Evolutionary conservation across 495 filamentous ascomycete genomes (phyloP).

Genomic region (Coniosporium apollinis): DNA sequence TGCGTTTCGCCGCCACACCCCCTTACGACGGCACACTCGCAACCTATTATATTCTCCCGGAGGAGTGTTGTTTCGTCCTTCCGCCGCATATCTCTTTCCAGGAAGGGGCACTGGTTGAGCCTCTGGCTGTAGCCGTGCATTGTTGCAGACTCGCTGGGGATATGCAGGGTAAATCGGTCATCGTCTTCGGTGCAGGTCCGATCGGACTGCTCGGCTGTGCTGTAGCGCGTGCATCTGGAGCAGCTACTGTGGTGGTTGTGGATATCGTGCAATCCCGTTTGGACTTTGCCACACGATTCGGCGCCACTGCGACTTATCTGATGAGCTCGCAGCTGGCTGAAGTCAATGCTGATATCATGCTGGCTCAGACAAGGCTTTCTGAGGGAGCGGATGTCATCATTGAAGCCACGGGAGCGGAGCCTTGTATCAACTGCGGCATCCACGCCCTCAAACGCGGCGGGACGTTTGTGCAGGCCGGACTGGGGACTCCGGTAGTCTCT

Average conservation of each 20-base stretch:
- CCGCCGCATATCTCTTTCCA: constrained; percentile 9
- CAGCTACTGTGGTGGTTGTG: constrained; percentile 7
- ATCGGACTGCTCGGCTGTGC: constrained; percentile 9
- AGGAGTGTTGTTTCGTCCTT: constrained; percentile 9
- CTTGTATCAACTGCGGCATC: constrained; percentile 8
- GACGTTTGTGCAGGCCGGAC: constrained; percentile 1
- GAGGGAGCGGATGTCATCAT: constrained; percentile 11
- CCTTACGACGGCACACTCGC: constrained; percentile 12
- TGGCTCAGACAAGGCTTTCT: constrained; percentile 1
- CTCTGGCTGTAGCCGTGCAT: constrained; percentile 10
- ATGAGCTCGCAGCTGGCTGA: constrained; percentile 1
- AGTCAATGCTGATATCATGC: constrained; percentile 3
- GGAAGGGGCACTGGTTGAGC: constrained; percentile 11
- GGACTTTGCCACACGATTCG: constrained; percentile 7
- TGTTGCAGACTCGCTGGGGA: constrained; percentile 5
- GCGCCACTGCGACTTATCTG: not conserved
- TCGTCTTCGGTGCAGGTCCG: constrained; percentile 13
- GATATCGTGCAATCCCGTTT: constrained; percentile 7
- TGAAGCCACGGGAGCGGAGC: constrained; percentile 9
- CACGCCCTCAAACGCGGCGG: constrained; percentile 5
- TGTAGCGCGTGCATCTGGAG: constrained; percentile 10
- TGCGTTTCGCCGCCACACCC: constrained; percentile 13
- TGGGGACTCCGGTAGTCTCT: not conserved
- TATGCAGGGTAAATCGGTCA: constrained; percentile 1
- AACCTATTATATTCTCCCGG: constrained; percentile 7